Conservation (phyloP, 2,329 filamentous ascomycete species). For the Aspergillus fumigatiaffinis region DNA sequence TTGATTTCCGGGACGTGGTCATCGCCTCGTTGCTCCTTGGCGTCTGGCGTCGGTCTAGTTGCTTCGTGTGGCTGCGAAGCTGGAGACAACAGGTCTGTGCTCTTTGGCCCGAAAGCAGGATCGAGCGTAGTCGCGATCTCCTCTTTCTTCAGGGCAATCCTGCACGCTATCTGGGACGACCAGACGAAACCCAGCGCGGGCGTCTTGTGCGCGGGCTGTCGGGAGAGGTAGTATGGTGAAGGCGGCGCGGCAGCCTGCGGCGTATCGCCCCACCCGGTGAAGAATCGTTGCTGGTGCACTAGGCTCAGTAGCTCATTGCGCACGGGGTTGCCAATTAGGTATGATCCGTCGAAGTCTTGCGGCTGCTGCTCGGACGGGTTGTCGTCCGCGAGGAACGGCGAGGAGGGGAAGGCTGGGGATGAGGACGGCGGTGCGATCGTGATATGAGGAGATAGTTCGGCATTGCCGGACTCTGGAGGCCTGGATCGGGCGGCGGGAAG, state of each 20-base stretch:
- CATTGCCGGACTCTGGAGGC: constrained; percentile 8
- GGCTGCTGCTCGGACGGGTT: constrained; percentile 11
- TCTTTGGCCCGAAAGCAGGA: neutral
- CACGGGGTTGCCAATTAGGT: constrained; percentile 36
- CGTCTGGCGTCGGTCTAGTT: neutral
- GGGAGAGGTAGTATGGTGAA: constrained; percentile 1
- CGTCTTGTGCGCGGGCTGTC: constrained; percentile 59
- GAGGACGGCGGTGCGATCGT: constrained; percentile 18
- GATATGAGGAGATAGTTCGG: constrained; percentile 14
- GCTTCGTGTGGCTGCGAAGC: neutral
- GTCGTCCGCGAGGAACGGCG: constrained; percentile 25
- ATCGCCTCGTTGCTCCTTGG: neutral
- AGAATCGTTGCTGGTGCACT: constrained; percentile 89
- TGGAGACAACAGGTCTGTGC: neutral
- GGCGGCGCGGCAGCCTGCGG: constrained; percentile 20
- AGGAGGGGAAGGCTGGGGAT: constrained; percentile 25
- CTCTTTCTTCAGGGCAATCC: constrained; percentile 74
- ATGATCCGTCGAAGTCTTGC: constrained; percentile 26
- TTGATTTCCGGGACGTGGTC: neutral
- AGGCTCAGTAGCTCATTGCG: constrained; percentile 61
- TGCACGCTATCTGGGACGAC: constrained; percentile 81
- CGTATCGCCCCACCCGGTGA: constrained; percentile 89
- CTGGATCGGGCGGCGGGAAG: constrained; percentile 9
- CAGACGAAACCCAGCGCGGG: constrained; percentile 84
- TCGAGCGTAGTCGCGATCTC: constrained; percentile 44